Conservation (phyloP, 1,284 basidiomycete species). For the Cryptococcus depauperatus region DNA sequence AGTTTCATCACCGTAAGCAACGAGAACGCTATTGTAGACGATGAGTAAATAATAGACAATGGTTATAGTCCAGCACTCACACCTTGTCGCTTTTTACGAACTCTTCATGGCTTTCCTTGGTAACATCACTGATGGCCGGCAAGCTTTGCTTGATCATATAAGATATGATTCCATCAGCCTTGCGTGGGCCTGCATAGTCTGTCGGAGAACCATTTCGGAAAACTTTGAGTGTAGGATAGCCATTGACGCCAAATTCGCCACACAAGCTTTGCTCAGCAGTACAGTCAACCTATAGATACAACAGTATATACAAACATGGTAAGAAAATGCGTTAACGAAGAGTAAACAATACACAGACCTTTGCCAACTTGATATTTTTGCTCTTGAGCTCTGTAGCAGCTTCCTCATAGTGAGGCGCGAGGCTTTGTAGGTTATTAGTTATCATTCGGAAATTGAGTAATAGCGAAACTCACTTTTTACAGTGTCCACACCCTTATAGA, state of each 20-base stretch:
- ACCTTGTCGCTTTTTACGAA: slow-evolving; percentile 87
- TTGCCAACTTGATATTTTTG: slow-evolving; percentile 85
- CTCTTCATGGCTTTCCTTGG: slow-evolving; percentile 64
- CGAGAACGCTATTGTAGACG: slow-evolving; percentile 52
- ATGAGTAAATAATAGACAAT: neutral
- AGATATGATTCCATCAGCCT: slow-evolving; percentile 91
- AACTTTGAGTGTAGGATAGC: slow-evolving; percentile 62
- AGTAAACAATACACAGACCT: slow-evolving; percentile 47
- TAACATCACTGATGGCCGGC: slow-evolving; percentile 83
- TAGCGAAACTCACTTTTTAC: slow-evolving; percentile 37
- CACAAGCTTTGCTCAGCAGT: slow-evolving; percentile 82
- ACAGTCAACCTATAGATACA: slow-evolving; percentile 78
- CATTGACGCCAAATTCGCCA: slow-evolving; percentile 71
- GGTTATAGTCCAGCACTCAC: slow-evolving; percentile 30
- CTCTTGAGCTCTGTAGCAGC: slow-evolving; percentile 83
- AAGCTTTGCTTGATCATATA: slow-evolving; percentile 98
- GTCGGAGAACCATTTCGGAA: slow-evolving; percentile 74
- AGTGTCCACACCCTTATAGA: slow-evolving; percentile 43
- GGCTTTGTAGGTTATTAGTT: slow-evolving; percentile 25
- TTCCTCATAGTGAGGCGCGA: slow-evolving; percentile 91
- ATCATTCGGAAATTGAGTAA: neutral
- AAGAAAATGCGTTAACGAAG: neutral
- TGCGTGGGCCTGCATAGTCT: slow-evolving; percentile 81
- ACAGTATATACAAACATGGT: too few species aligned
- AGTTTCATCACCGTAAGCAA: slow-evolving; percentile 70